These are phyloP conservation scores for Rhododendron kiyosumense DNA, from an alignment of 148 eudicot genomes.

Conservation along the genomic window DNA sequence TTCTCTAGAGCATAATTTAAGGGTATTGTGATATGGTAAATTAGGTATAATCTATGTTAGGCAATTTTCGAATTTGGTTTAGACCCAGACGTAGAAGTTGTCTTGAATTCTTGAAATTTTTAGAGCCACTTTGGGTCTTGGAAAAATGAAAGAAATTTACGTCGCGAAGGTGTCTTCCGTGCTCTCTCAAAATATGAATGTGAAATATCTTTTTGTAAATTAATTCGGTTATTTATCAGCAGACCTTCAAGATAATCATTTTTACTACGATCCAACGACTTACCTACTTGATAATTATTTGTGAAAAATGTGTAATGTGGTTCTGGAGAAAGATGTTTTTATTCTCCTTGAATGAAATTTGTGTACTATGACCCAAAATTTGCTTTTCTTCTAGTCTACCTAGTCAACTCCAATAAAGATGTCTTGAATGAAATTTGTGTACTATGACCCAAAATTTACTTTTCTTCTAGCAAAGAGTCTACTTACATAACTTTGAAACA, in stretches of 20 bases:
- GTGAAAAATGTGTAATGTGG: no score
- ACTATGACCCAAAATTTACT: no score
- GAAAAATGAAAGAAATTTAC: background rate
- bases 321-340: background rate
- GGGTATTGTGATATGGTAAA: background rate
- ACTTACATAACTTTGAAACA: no score
- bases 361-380: no score
- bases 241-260: background rate
- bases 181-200: background rate
- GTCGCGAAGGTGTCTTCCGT: background rate
- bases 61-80: background rate
- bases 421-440: no score
- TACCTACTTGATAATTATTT: no score
- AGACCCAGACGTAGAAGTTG: background rate
- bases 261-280: no score
- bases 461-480: no score
- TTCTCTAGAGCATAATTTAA: background rate
- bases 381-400: no score
- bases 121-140: background rate
- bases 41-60: background rate
- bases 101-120: background rate
- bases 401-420: no score
- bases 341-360: background rate
- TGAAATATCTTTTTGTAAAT: background rate
- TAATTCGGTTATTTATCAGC: background rate